Evolutionary conservation across 2,329 filamentous ascomycete genomes (phyloP), one percentile per base, ranked within the genome.

Genomic region (Penicillium aurantiogriseum): DNA sequence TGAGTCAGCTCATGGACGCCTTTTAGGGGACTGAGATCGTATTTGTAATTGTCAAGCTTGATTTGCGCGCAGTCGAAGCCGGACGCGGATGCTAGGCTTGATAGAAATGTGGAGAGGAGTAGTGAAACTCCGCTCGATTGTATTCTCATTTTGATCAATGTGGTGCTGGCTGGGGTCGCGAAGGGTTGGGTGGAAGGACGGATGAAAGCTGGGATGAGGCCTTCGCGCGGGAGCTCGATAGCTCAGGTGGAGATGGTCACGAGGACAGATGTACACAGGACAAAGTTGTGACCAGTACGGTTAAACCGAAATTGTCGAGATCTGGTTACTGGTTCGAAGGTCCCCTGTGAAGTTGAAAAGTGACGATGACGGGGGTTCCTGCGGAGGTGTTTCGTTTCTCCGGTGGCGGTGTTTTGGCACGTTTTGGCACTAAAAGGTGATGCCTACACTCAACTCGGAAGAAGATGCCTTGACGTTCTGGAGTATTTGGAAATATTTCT

Each of bases 1-100:
- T 74, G 64, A 52, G 65, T 71, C 38, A 76, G 50, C 50, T 69
- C 63, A 57, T 78, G 76, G 2, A 74, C 72, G 11, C 75, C 75
- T 40, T 68, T 69, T 42, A 78, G 65, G 36, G 69, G 62, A 38
- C 69, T 74, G 31, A 78, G 64, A 54, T 78, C 71, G 52, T 76
- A 78, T 56, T 73, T 74, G 63, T 73, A 69, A 38, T 65, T 66
- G 48, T 75, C 71, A 25, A 70, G 61, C 29, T 65, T 68, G 52
- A 78, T 70, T 35, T 74, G 51, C 7, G 63, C 57, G 67, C 76
- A 78, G 63, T 77, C 71, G 61, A 78, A 75, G 51, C 62, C 69
- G 40, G 64, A 44, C 2, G 73, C 73, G 10, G 69, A 58, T 10
- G 62, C 63, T 13, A 75, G 59, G n/a, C 64, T 51, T 17, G 72